Base-by-base conservation (phyloP, 129 eudicot species). In the Flaveria sonorensis region DNA sequence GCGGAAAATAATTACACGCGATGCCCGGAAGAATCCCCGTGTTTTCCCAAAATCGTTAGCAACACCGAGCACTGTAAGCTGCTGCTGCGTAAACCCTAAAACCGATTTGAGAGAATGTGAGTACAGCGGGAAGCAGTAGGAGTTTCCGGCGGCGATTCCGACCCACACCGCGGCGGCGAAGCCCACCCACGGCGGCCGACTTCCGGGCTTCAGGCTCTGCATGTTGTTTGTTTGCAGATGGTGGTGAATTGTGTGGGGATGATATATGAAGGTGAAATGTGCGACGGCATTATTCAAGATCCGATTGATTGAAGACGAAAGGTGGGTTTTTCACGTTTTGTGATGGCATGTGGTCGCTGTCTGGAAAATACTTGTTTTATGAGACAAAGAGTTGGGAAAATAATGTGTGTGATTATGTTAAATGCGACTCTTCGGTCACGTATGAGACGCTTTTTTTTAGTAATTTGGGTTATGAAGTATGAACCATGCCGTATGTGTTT, bases 141-240 rank as follows among this genome's bases (percentile, higher is more conserved):
- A 81, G 85, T 82, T 89, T 7, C 98, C 98, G 42, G 96, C 92
- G 30, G 90, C 90, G 19, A 92, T 86, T 73, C 92, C 89, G 39
- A 92, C 87, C 98, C 98, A 92, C 14, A 88, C 94, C 6, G 98
- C 96, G 45, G 98, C 98, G 1, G 89, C 97, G 19, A 93, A 79
- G n/a, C 98, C 97, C n/a, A 93, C 98, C 98, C 98, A 93, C 60
- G 98, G 98, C 47, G 98, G 98, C 43, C 97, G 74, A 39, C 82
- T 93, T 19, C 98, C 98, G 13, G 75, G 93, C 73, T 93, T 93
- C 7, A 85, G 57, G 21, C 43, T 59, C n/a, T 39, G 87, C 89
- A 86, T 86, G 7, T 48, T 26, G 10, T 9, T 2, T 30, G 36
- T 18, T 20, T 20, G 13, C 9, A 21, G 60, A 6, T 6, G 10